Evolutionary conservation across 2,329 filamentous ascomycete genomes (phyloP), one percentile per base, ranked within the genome.

Genomic region (Rhytidhysteron rufulum): DNA sequence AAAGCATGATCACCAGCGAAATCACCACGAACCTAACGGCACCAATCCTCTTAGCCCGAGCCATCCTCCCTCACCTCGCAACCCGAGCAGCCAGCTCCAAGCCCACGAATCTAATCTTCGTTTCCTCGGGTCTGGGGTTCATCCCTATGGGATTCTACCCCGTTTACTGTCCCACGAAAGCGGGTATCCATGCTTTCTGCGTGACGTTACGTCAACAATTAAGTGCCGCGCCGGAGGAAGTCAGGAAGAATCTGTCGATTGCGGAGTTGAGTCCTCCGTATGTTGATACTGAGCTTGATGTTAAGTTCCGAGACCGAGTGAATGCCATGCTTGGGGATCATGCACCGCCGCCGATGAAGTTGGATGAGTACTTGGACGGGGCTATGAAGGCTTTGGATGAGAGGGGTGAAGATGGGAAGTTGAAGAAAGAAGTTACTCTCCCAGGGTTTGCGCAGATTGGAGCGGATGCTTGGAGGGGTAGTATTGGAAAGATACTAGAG

Each of bases 81-180:
- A 16, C 32, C 7, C 37, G 27, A 16, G 29, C 29, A 4, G 17
- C n/a, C n/a, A 16, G 13, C 27, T 31, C 19, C 10, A 40, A 40
- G 16, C 18, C 10, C 11, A 42, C 38, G 16, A 47, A 34, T 16
- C 43, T 50, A 25, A 42, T 52, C 39, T 43, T 50, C 31, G 45
- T 45, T 21, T 35, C 33, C 2, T 49, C 48, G 7, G 50, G 50
- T 8, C 34, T 53, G 3, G 50, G 30, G 10, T 50, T 44, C 17
- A 45, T 51, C 9, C 47, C 50, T 3, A 40, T 37, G 17, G 37
- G 32, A 9, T 7, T 41, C 4, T 46, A 31, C 9, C 44, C 48
- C 7, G 43, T 46, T 13, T 53, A 55, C 41, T 37, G 37, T 29
- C 29, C 48, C 8, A 49, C 44, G 34, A 27, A 50, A 54, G 29